Percentiles rank a stretch among this genome's conserved stretches.
Conservation (phyloP, 495 filamentous ascomycete species). For the Recurvomyces mirabilis region DNA sequence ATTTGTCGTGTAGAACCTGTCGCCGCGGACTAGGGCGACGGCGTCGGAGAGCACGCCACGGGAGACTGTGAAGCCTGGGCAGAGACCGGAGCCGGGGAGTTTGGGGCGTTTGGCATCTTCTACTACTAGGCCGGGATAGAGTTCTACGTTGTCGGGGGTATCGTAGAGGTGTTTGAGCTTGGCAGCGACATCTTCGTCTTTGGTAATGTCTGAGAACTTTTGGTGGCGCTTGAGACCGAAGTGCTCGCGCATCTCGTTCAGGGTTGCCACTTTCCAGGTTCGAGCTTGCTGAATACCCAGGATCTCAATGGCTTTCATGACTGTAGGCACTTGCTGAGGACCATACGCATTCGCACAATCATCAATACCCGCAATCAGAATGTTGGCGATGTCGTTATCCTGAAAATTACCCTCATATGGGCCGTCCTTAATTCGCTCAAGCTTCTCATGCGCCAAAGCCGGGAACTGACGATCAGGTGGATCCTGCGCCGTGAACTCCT, state of each 20-base stretch:
- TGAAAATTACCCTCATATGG: constrained; percentile 44
- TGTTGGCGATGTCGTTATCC: constrained; percentile 52
- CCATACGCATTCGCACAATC: constrained; percentile 47
- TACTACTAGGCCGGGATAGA: constrained; percentile 72
- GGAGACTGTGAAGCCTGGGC: constrained; percentile 72
- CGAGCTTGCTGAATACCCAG: constrained; percentile 78
- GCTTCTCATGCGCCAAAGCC: constrained; percentile 38
- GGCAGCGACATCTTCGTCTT: constrained; percentile 59
- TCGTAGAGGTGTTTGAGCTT: constrained; percentile 67
- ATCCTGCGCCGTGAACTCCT: constrained; percentile 23
- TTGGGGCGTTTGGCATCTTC: constrained; percentile 68
- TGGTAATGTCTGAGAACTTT: constrained; percentile 78
- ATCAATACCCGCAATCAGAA: constrained; percentile 45
- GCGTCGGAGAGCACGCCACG: constrained; percentile 79
- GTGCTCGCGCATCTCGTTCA: constrained; percentile 82
- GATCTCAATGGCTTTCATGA: constrained; percentile 67
- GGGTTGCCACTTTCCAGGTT: constrained; percentile 66
- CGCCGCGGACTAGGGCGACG: constrained; percentile 71
- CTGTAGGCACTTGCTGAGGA: constrained; percentile 59
- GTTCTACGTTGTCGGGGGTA: constrained; percentile 65
- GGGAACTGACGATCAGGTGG: constrained; percentile 45
- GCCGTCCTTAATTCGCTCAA: constrained; percentile 9
- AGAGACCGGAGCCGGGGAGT: constrained; percentile 68
- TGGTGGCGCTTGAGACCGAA: constrained; percentile 64
- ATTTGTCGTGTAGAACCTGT: constrained; percentile 71